These are phyloP conservation scores for Neofusicoccum cordaticola DNA, from an alignment of 2,329 filamentous ascomycete genomes.

Conservation along the genomic window DNA sequence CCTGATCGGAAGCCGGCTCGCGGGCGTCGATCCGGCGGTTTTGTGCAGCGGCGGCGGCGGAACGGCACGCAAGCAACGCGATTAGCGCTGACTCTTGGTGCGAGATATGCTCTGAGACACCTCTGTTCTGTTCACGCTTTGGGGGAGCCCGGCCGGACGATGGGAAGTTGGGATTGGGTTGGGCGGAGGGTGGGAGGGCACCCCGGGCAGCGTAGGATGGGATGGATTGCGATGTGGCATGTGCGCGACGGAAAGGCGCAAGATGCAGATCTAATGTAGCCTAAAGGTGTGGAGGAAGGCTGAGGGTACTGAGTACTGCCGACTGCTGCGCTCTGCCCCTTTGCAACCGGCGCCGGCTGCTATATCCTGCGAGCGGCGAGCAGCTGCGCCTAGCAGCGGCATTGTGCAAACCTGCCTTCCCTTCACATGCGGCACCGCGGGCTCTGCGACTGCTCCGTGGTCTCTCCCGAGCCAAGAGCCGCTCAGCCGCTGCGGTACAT, in stretches of 20 bases:
- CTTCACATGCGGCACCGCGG: background rate
- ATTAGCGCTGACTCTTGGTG: background rate
- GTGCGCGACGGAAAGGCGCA: background rate
- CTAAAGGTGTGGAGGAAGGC: background rate
- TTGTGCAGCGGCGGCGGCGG: background rate
- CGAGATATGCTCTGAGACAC: background rate
- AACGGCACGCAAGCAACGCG: background rate
- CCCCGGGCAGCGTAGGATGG: background rate
- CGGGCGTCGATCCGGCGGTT: background rate
- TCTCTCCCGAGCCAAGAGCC: too few relatives aligned
- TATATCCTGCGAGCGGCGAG: background rate
- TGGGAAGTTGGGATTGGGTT: background rate
- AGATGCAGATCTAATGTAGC: background rate
- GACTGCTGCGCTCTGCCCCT: background rate
- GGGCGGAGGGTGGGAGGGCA: background rate
- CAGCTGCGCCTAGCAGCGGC: background rate
- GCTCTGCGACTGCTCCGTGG: background rate
- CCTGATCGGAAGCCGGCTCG: constrained; percentile 4
- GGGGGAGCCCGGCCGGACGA: background rate
- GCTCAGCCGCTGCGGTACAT: background rate
- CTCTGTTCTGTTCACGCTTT: background rate
- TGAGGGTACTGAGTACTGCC: background rate
- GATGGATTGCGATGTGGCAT: background rate
- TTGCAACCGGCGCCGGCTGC: background rate
- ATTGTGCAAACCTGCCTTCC: too few relatives aligned